phyloP scores from a whole-genome alignment of 768 basidiomycete species.

The Leccinum subgranulosum region DNA sequence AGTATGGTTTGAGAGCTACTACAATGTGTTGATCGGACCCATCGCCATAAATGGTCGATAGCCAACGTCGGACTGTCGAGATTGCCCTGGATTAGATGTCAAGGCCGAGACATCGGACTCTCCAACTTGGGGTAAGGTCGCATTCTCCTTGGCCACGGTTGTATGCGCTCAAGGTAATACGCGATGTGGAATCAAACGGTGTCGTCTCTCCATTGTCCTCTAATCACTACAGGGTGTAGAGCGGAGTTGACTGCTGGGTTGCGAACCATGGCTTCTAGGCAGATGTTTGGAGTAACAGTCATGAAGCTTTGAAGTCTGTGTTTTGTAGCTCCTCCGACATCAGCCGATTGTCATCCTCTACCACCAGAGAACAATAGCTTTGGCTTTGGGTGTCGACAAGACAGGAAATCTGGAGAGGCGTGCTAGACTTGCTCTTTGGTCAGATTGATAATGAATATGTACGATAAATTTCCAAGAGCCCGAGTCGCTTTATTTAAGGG shows the following conservation, averaged over 20 bases:
- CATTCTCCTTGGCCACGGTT: constrained; percentile 55
- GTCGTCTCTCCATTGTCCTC: constrained; percentile 93
- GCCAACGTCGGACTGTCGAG: constrained; percentile 62
- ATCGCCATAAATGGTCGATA: constrained; percentile 96
- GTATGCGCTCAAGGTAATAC: constrained; percentile 90
- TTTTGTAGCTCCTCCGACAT: constrained; percentile 76
- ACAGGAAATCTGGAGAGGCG: constrained; percentile 81
- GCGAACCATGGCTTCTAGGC: constrained; percentile 79
- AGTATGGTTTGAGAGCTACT: constrained; percentile 52
- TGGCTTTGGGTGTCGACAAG: constrained; percentile 81
- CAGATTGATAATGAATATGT: constrained; percentile 75
- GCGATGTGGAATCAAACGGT: constrained; percentile 90
- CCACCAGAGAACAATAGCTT: constrained; percentile 92
- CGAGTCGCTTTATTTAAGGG: constrained; percentile 70
- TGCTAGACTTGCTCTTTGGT: constrained; percentile 73
- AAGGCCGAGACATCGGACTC: constrained; percentile 87
- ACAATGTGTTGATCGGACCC: constrained; percentile 93
- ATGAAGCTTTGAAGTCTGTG: constrained; percentile 86
- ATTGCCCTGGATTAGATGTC: constrained; percentile 72
- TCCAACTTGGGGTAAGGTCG: constrained; percentile 68
- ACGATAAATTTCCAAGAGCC: constrained; percentile 69
- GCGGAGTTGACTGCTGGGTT: constrained; percentile 94
- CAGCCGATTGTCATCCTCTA: constrained; percentile 78
- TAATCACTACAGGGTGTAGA: constrained; percentile 84
- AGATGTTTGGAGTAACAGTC: too few relatives aligned